Evolutionary conservation across 805 yeast species (phyloP), one percentile per base, ranked within the genome.

Genomic region (Komagataella pastoris): DNA sequence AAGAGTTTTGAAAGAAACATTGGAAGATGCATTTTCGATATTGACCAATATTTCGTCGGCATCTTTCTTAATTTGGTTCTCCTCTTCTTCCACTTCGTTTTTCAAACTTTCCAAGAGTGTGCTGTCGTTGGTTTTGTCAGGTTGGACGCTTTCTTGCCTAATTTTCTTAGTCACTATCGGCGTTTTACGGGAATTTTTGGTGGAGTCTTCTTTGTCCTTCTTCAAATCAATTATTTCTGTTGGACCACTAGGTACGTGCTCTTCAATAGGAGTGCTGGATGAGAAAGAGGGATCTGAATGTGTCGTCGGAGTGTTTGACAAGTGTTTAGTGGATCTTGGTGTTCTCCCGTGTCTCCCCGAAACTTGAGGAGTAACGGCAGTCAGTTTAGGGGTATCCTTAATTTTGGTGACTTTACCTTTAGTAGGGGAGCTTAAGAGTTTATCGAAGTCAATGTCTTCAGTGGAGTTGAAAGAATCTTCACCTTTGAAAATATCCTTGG

Each of bases 71-170:
- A 49, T 46, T 43, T 48, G 44, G n/a, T 52, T 51, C 3, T 45
- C 55, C 23, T 48, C 57, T 48, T 57, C 52, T 36, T 50, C 55
- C 23, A 55, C 61, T 19, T 52, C 58, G 50, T 30, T 50, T 51
- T 47, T 51, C 54, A 44, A 24, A 48, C 21, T 21, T 46, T 21
- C 47, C 18, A 19, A 6, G 21, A 19, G 17, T 7, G 17, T 21
- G 17, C n/a, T 46, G 23, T 46, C 47, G 12, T 21, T 46, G 17
- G 17, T 23, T 21, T 46, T 24, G 17, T 46, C 47, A 46, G 24
- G 3, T 30, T 30, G 12, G 14, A 8, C 14, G 14, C 40, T 14
- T 30, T 30, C 40, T 30, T 30, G 40, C 40, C 8, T 30, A 10
- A 30, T 8, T 30, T 10, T 10, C 8, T 30, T 30, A 30, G 40